These are phyloP conservation scores for Canavalia ensiformis DNA, from an alignment of 306 rosid species.

Conservation along the genomic window DNA sequence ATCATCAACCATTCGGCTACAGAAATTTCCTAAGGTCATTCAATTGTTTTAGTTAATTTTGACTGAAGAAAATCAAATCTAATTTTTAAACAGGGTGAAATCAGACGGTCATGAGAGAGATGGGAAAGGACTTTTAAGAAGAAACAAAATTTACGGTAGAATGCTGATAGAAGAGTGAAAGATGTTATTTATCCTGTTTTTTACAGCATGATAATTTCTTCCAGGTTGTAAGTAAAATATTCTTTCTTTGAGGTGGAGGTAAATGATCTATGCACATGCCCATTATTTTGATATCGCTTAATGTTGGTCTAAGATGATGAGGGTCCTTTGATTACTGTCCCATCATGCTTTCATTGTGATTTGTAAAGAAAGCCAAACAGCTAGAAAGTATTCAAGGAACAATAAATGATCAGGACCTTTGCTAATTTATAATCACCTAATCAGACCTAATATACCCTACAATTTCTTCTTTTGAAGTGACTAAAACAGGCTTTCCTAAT, in stretches of 20 bases:
- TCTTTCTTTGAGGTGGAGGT: neutral
- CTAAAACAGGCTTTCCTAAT: neutral
- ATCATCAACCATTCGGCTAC: neutral
- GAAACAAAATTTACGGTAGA: neutral
- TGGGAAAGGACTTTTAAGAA: neutral
- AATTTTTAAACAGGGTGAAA: neutral
- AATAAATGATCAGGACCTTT: neutral
- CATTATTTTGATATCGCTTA: neutral
- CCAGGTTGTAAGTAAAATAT: neutral
- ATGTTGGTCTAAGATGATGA: neutral
- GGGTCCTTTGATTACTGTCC: neutral
- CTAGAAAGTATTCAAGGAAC: neutral
- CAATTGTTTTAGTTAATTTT: neutral
- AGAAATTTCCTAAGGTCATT: neutral
- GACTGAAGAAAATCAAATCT: neutral
- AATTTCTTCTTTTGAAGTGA: neutral
- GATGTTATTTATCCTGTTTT: neutral
- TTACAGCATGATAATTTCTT: neutral
- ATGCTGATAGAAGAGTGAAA: neutral
- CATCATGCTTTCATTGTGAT: neutral
- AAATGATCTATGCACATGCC: neutral
- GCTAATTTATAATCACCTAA: neutral
- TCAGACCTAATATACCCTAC: neutral
- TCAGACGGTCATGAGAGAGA: neutral
- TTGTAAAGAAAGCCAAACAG: neutral